Base-by-base conservation (phyloP, 345 rosid species). In the Salix purpurea region DNA sequence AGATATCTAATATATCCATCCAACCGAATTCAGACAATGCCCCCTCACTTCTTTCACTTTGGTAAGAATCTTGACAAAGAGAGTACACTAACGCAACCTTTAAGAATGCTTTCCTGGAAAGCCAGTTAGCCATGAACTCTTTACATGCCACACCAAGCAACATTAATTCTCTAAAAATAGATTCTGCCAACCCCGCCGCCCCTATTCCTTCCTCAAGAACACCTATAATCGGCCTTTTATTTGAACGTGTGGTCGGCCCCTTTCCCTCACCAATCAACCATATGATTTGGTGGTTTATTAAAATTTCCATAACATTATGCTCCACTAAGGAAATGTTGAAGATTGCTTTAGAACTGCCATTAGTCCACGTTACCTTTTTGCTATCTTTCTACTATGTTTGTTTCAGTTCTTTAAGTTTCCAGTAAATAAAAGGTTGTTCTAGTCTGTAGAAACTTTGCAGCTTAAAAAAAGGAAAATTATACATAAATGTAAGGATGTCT, bases 101-200 rank as follows among this genome's bases (percentile, higher is more conserved):
- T 44, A 60, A 70, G 60, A 65, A 75, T 80, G 80, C 83, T 82
- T 82, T 82, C 69, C 77, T 68, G 24, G 69, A 85, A 77, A 64
- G 54, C 75, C 46, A 23, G 72, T 69, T 18, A 74, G 58, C 71
- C 48, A 52, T 21, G 4, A 65, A 36, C 70, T 21, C 60, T 69
- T 76, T 84, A 79, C 58, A 40, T 74, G 81, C 70, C 74, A 71
- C 48, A 73, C 70, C 7, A 67, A 67, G 36, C 52, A 58, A 79
- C 26, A 40, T 28, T 28, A 28, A 28, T 74, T 61, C 78, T 60
- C 69, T 39, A 60, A 44, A 60, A 40, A 66, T 46, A 44, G 79
- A 78, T 80, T 71, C 84, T 72, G 77, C 76, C 74, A 62, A 77
- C 65, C 69, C 50, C 68, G 37, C 37, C 37, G 36, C 37, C 69